Conservation (phyloP, 441 rosid species). For the Jatropha multifida region DNA sequence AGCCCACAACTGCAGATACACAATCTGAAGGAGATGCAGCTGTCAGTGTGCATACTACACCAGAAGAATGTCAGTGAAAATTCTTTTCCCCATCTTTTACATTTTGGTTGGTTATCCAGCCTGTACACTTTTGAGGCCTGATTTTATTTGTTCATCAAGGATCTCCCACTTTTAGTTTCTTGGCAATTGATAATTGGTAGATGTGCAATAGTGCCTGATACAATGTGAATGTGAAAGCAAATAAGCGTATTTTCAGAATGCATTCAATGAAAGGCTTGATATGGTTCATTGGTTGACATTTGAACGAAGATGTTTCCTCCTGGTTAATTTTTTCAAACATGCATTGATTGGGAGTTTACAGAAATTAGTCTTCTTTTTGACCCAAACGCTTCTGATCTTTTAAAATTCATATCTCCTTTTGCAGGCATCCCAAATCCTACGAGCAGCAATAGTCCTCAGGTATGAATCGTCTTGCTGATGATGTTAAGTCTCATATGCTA, state of each 20-base stretch:
- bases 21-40: slow-evolving; percentile 40
- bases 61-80: slow-evolving; percentile 65
- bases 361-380: not conserved
- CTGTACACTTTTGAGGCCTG: not conserved
- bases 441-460: slow-evolving; percentile 58
- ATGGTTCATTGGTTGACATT: not conserved
- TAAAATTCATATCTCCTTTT: slow-evolving; percentile 21
- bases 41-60: slow-evolving; percentile 37
- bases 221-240: not conserved
- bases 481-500: not conserved
- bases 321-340: slow-evolving; percentile 1
- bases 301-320: not conserved
- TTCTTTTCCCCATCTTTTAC: not conserved
- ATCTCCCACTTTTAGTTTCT: not conserved
- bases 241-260: too few species aligned
- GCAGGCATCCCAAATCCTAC: slow-evolving; percentile 59
- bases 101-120: not conserved
- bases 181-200: not conserved
- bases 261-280: not conserved
- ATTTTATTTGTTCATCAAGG: not conserved
- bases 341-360: not conserved
- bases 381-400: slow-evolving; percentile 7
- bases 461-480: slow-evolving; percentile 26
- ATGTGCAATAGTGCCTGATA: not conserved
- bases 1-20: slow-evolving; percentile 39